Evolutionary conservation across 371 early-diverging fungal species (phyloP), one percentile per base, ranked within the genome.

Genomic region (Apophysomyces trapeziformis): DNA sequence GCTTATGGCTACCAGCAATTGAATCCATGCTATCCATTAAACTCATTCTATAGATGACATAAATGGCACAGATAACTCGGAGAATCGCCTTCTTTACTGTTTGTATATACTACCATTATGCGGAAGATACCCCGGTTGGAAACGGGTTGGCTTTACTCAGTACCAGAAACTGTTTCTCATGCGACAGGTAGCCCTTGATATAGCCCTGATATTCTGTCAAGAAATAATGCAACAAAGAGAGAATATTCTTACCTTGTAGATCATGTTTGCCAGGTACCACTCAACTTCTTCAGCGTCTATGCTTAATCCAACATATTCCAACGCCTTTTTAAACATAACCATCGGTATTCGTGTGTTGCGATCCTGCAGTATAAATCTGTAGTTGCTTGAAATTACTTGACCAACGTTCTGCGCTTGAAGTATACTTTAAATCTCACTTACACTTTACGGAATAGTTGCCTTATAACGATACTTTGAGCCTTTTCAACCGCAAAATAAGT

Each of bases 131-230:
- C 73, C 76, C 11, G 26, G 63, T 59, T 18, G 96, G 96, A 67
- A 96, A 96, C 7, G 96, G 90, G 46, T 89, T 83, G 36, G 84
- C 84, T 58, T 86, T 82, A 68, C 91, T 90, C 16, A 95, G 75
- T 0, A 96, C 97, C 2, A 92, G 75, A 43, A 86, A 85, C 58
- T 84, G 78, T 66, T 90, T 88, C 72, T 94, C 94, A 65, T 91
- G 93, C 1, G 95, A 92, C 37, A 96, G 62, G 69, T 96, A 96
- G 0, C 95, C 97, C 57, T 92, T 93, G 58, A 96, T 85, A 68
- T 87, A 92, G 2, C 93, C 95, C 87, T 88, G 69, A 9, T 43
- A 16, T 14, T 41, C 12, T 21, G 26, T 38, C 36, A n/a, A 46
- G 13, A 3, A 7, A 46, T 13, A 47, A 8, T 50, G 9, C 9